Conservation (phyloP, 140 eudicot species). For the Ambrosia hybrid region DNA sequence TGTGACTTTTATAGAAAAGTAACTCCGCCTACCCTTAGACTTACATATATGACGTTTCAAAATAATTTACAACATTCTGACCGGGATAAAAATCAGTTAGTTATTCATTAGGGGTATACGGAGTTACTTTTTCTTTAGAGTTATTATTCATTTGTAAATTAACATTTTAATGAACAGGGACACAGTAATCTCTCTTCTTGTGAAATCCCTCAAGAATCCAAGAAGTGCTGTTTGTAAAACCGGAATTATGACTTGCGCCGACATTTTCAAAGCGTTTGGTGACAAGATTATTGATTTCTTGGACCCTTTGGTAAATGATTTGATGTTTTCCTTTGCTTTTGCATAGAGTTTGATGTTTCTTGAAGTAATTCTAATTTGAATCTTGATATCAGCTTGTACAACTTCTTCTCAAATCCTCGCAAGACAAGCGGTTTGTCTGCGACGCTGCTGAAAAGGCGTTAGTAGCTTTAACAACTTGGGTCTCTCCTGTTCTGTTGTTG, state of each 20-base stretch:
- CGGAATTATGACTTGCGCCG: conserved; percentile 69
- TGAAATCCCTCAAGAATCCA: conserved; percentile 80
- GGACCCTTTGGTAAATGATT: conserved; percentile 58
- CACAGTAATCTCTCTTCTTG: conserved; percentile 51
- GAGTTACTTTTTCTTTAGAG: no score
- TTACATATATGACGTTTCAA: no score
- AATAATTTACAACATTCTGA: no score
- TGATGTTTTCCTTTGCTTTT: neutral
- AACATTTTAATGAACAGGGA: conserved; percentile 40
- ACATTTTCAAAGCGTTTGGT: conserved; percentile 67
- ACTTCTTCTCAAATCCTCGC: conserved; percentile 81
- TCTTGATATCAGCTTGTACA: conserved; percentile 51
- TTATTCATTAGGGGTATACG: no score
- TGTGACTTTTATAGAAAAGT: no score
- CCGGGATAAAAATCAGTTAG: no score
- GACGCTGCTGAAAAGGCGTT: conserved; percentile 74
- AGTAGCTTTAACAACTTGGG: conserved; percentile 50
- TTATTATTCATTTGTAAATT: neutral
- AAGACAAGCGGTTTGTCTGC: conserved; percentile 74
- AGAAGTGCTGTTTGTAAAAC: conserved; percentile 91
- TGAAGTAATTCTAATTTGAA: neutral
- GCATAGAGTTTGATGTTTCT: conserved; percentile 1
- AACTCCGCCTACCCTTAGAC: no score
- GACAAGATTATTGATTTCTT: conserved; percentile 56
- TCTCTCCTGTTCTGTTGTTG: conserved; percentile 53